These are phyloP conservation scores for Geopyxis carbonaria DNA, from an alignment of 495 filamentous ascomycete genomes.

Conservation along the genomic window DNA sequence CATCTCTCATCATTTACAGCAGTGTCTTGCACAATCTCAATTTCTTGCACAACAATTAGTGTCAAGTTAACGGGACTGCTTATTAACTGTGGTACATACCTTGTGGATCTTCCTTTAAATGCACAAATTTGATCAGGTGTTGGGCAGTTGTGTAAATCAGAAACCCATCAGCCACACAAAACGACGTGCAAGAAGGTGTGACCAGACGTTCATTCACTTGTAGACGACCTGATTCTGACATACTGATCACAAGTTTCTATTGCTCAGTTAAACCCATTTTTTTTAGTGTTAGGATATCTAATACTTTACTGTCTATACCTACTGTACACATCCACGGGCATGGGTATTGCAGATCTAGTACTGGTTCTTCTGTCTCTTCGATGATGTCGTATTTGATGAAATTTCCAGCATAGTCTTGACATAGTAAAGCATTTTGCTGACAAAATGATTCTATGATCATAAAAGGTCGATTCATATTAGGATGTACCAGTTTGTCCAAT, in stretches of 20 bases:
- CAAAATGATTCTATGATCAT: no score
- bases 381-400: slow-evolving; percentile 21
- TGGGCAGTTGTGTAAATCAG: slow-evolving; percentile 81
- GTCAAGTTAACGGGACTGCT: neutral
- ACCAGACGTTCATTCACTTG: slow-evolving; percentile 59
- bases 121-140: slow-evolving; percentile 84
- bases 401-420: slow-evolving; percentile 24
- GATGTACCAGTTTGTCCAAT: no score
- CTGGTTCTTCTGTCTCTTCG: slow-evolving; percentile 15
- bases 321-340: slow-evolving; percentile 38
- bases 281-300: no score
- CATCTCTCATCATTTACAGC: slow-evolving; percentile 86
- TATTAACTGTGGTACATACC: slow-evolving; percentile 33
- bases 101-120: slow-evolving; percentile 43
- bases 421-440: no score
- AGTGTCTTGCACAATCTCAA: slow-evolving; percentile 72
- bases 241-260: slow-evolving; percentile 36
- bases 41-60: no score
- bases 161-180: slow-evolving; percentile 62
- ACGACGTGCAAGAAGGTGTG: slow-evolving; percentile 78
- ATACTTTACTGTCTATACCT: slow-evolving; percentile 13
- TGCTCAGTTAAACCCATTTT: no score
- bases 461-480: no score
- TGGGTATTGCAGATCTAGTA: slow-evolving; percentile 29
- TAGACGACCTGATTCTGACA: slow-evolving; percentile 57